Evolutionary conservation across 352 stramenopile genomes (phyloP).

Genomic region (Phytophthora citrophthora): DNA sequence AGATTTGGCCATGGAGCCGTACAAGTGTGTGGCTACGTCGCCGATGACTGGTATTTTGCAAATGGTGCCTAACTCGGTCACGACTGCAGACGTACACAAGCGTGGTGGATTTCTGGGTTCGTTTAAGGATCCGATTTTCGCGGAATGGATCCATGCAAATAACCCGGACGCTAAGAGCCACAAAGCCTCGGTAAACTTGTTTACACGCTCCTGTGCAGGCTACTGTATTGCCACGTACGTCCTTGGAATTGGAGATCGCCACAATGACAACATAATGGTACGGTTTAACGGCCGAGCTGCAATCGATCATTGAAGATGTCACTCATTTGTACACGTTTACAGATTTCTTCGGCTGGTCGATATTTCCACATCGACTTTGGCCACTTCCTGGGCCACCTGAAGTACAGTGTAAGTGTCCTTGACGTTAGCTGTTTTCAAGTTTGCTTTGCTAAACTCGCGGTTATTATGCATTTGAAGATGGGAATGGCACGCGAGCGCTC

Average conservation of each 20-base stretch:
- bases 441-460: not conserved
- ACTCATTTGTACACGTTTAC: not conserved
- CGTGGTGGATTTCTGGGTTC: slow-evolving; percentile 74
- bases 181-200: slow-evolving; percentile 72
- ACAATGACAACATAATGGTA: slow-evolving; percentile 97
- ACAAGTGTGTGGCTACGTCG: slow-evolving; percentile 90
- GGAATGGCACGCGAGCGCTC: slow-evolving; percentile 78
- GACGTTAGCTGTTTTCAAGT: not conserved
- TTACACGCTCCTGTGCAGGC: slow-evolving; percentile 85
- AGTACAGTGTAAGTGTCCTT: slow-evolving; percentile 66
- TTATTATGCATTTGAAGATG: slow-evolving; percentile 41
- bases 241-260: slow-evolving; percentile 93
- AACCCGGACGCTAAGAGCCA: slow-evolving; percentile 68
- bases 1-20: slow-evolving; percentile 90
- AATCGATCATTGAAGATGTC: too few species aligned
- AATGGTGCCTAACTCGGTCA: slow-evolving; percentile 91
- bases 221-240: slow-evolving; percentile 95
- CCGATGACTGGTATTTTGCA: slow-evolving; percentile 90
- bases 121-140: slow-evolving; percentile 82
- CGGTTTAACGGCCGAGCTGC: not conserved
- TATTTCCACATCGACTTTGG: slow-evolving; percentile 92
- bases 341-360: slow-evolving; percentile 71
- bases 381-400: slow-evolving; percentile 84
- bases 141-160: slow-evolving; percentile 80
- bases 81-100: slow-evolving; percentile 89